A percentile compares a stretch with the other conserved stretches of the same genome.
These are phyloP conservation scores for Helianthus tuberosus DNA, from an alignment of 129 eudicot species.

Conservation along the genomic window DNA sequence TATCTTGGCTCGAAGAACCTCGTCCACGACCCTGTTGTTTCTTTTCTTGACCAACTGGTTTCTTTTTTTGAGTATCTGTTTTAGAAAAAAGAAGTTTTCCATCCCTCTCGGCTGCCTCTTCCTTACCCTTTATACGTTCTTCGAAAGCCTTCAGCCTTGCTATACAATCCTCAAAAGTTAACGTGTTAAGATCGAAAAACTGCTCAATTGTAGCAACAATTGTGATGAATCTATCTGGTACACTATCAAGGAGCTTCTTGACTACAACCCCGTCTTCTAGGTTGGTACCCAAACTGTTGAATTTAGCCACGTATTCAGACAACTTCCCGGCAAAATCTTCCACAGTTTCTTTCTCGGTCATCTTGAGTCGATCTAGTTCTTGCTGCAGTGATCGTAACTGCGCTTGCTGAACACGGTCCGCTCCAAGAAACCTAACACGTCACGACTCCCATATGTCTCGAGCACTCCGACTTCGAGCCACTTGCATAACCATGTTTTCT, in stretches of 20 bases:
- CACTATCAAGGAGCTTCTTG: not conserved
- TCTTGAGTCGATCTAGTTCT: not conserved
- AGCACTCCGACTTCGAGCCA: not conserved
- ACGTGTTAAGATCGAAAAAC: not conserved
- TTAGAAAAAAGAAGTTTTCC: not conserved
- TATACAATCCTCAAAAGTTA: not conserved
- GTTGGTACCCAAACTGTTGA: not conserved
- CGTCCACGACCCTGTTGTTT: not conserved
- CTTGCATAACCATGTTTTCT: not conserved
- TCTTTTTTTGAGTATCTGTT: not conserved
- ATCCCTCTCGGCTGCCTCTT: not conserved
- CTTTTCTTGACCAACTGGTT: not conserved
- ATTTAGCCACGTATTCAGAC: not conserved
- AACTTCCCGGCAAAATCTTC: not conserved
- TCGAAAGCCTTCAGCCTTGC: not conserved
- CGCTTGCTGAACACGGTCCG: not conserved
- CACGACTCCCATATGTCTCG: not conserved
- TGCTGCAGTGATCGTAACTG: not conserved
- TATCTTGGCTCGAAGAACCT: not conserved
- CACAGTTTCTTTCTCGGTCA: not conserved
- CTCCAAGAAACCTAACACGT: not conserved
- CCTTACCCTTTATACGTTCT: not conserved
- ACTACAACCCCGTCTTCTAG: not conserved
- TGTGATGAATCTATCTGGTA: not conserved
- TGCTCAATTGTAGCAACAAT: not conserved